Evolutionary conservation across 805 yeast genomes (phyloP), one percentile per base, ranked within the genome.

Genomic region (Candida xyloterini): DNA sequence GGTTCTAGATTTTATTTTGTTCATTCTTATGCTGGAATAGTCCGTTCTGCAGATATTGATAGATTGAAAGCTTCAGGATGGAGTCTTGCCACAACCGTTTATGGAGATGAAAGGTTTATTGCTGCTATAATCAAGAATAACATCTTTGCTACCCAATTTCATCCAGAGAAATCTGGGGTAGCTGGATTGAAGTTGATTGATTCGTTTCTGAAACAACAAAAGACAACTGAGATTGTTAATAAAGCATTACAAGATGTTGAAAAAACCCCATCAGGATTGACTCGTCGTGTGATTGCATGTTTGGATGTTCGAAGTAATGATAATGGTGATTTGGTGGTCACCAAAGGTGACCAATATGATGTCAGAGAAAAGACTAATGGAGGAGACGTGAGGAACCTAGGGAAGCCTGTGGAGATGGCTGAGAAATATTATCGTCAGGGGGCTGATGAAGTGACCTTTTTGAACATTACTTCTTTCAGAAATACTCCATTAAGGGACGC

Each of bases 291-390:
- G 15, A 89, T 93, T 65, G 99, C 99, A 0, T 93, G 99, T 62
- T 65, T 93, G 30, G 99, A 93, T 59, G 99, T 93, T n/a, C 79
- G 99, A 54, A 73, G 95, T 6, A 93, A 93, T 59, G 99, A 93
- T 56, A 70, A 70, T 27, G 99, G 99, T 23, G 99, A 93, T 59
- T 73, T 93, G 51, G 99, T 93, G 1, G 99, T 93, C 20, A 93
- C 99, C 0, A 93, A 93, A 64, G 99, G 99, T 42, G 99, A 93
- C 57, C 99, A 93, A 62, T 93, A 93, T 60, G 96, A 93, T 63
- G 99, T 93, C 2, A 78, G 99, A 50, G 97, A 90, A 56, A 81
- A 81, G 52, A 56, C 65, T 10, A 56, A 50, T 15, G 73, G 68
- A 3, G 77, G 73, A 22, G 76, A 78, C 47, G 97, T 93, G 20